A percentile compares a stretch with the other conserved stretches of the same genome.
phyloP scores from a whole-genome alignment of 768 basidiomycete species.

The Mycena latifolia region DNA sequence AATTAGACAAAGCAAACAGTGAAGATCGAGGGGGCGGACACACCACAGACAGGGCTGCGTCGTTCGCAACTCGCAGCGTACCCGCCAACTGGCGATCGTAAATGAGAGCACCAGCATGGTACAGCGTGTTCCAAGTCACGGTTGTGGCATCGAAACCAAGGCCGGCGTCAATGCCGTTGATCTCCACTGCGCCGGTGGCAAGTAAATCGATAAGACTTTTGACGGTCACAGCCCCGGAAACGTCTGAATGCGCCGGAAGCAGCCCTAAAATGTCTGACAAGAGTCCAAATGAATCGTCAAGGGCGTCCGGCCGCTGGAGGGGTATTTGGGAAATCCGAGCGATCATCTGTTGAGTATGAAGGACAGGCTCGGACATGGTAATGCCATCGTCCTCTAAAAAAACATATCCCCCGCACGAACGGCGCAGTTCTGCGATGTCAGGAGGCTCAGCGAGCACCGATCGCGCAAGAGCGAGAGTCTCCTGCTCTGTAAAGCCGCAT shows the following conservation, averaged over 20 bases:
- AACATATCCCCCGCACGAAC: slow-evolving; percentile 10
- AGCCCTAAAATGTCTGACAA: slow-evolving; percentile 7
- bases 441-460: neutral
- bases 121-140: slow-evolving; percentile 14
- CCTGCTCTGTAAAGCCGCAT: slow-evolving; percentile 27
- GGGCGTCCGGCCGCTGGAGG: neutral
- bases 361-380: neutral
- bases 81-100: neutral
- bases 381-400: neutral
- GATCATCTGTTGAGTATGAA: slow-evolving; percentile 16
- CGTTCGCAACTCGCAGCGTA: slow-evolving; percentile 9
- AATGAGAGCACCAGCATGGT: slow-evolving; percentile 20
- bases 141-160: neutral
- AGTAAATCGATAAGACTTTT: slow-evolving; percentile 15
- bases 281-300: neutral
- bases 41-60: slow-evolving; percentile 5
- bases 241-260: slow-evolving; percentile 4
- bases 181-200: slow-evolving; percentile 12
- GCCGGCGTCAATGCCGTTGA: neutral
- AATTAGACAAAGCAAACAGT: too few species aligned
- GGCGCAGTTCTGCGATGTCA: slow-evolving; percentile 7
- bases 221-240: neutral
- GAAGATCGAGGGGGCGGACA: neutral
- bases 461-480: slow-evolving; percentile 6
- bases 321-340: neutral